phyloP scores from a whole-genome alignment of 495 filamentous ascomycete species.

The Lophiostoma macrostomum region DNA sequence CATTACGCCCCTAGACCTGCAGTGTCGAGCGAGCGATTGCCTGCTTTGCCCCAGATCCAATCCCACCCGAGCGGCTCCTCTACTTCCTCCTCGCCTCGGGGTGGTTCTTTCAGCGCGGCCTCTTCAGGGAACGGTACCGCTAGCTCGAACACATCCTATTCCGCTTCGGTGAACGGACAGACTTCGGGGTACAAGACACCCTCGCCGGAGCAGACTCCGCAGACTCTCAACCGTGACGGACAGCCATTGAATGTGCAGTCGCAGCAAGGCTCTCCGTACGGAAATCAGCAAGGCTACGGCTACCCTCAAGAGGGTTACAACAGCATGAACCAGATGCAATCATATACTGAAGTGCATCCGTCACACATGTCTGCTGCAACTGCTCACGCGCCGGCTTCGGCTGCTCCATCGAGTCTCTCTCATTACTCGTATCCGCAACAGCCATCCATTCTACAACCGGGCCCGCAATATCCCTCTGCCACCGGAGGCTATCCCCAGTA shows the following conservation, averaged over 20 bases:
- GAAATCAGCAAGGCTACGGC: slow-evolving; percentile 32
- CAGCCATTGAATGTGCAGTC: slow-evolving; percentile 35
- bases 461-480: slow-evolving; percentile 70
- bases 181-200: slow-evolving; percentile 44
- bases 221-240: slow-evolving; percentile 30
- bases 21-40: slow-evolving; percentile 72
- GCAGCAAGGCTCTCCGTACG: slow-evolving; percentile 36
- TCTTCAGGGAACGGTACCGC: slow-evolving; percentile 39
- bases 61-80: slow-evolving; percentile 58
- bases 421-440: slow-evolving; percentile 68
- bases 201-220: slow-evolving; percentile 47
- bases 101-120: slow-evolving; percentile 61
- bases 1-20: slow-evolving; percentile 66
- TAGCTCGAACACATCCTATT: slow-evolving; percentile 46
- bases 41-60: slow-evolving; percentile 70
- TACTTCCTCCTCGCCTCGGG: slow-evolving; percentile 66
- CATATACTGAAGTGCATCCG: slow-evolving; percentile 80
- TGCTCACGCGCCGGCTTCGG: slow-evolving; percentile 74
- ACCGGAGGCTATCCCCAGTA: slow-evolving; percentile 72
- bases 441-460: slow-evolving; percentile 78
- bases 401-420: slow-evolving; percentile 68
- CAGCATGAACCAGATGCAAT: slow-evolving; percentile 81
- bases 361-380: slow-evolving; percentile 79
- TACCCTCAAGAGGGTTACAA: slow-evolving; percentile 44
- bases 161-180: slow-evolving; percentile 52